Conservation (phyloP, 352 stramenopile species). For the Globisporangium barbulae region DNA sequence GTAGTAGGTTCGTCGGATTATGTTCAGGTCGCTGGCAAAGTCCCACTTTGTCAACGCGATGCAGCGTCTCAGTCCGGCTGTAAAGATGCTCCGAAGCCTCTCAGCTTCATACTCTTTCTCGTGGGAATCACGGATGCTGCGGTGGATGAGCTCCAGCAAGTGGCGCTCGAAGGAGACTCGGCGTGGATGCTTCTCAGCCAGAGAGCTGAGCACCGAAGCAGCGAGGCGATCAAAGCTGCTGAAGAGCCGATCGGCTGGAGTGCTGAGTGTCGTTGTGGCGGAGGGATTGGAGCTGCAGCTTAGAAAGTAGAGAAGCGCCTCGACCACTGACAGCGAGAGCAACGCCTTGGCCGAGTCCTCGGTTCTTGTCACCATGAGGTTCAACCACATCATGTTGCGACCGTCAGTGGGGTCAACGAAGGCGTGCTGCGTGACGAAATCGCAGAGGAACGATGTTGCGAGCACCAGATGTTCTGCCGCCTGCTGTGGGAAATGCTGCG, state of each 20-base stretch:
- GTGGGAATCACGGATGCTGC: background rate
- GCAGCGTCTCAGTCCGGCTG: constrained; percentile 20
- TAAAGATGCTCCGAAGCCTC: constrained; percentile 8
- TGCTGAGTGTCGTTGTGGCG: background rate
- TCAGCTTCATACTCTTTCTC: background rate
- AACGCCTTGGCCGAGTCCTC: background rate
- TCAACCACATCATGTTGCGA: constrained; percentile 8
- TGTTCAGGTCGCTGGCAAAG: constrained; percentile 39
- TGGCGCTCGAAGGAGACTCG: constrained; percentile 13
- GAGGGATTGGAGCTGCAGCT: background rate
- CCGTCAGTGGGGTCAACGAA: constrained; percentile 8
- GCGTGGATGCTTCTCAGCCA: constrained; percentile 25
- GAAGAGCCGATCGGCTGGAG: background rate
- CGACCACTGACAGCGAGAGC: constrained; percentile 7
- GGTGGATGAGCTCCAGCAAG: constrained; percentile 1
- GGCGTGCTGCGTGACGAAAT: constrained; percentile 7
- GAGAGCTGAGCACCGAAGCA: constrained; percentile 13
- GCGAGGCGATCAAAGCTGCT: constrained; percentile 27
- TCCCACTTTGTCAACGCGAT: constrained; percentile 41
- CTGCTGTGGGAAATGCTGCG: background rate
- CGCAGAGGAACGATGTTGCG: constrained; percentile 27
- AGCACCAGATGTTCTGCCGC: constrained; percentile 29
- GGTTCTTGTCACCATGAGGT: constrained; percentile 1
- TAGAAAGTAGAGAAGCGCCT: constrained; percentile 12
- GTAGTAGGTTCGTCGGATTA: constrained; percentile 36